phyloP scores from a whole-genome alignment of 179 eudicot species.

The Spinacia oleracea region DNA sequence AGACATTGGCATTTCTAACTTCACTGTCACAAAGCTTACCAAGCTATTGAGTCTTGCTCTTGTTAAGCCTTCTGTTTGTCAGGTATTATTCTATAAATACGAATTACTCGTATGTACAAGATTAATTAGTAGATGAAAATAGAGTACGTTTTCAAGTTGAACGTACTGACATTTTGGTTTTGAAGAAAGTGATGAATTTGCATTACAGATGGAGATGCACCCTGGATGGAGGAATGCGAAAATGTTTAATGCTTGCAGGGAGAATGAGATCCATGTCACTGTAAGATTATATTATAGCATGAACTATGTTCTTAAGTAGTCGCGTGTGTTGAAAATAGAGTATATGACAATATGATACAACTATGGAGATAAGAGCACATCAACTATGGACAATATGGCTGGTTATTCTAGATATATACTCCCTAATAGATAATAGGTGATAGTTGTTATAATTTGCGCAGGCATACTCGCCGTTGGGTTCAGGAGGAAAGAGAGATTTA shows the following conservation, averaged over 20 bases:
- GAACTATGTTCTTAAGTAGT: too few species aligned
- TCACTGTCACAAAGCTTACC: conserved; percentile 1
- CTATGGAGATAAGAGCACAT: too few species aligned
- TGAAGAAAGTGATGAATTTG: neutral
- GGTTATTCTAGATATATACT: too few species aligned
- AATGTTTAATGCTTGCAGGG: conserved; percentile 5
- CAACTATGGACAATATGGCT: too few species aligned
- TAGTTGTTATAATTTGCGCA: neutral
- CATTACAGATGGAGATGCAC: neutral
- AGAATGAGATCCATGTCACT: neutral
- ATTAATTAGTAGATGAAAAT: too few species aligned
- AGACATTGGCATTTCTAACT: conserved; percentile 15
- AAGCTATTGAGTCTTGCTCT: conserved; percentile 1
- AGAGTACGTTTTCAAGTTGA: neutral
- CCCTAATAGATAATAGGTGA: neutral
- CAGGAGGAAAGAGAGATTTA: neutral
- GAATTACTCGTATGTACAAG: too few species aligned
- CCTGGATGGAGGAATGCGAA: conserved; percentile 6
- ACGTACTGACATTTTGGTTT: too few species aligned
- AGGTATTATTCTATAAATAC: neutral
- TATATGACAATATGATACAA: too few species aligned
- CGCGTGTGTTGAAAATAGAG: too few species aligned
- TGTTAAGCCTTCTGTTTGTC: neutral
- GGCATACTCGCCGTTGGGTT: conserved; percentile 5
- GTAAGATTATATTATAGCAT: neutral